These are phyloP conservation scores for Alternaria triticina DNA, from an alignment of 2,329 filamentous ascomycete species.

Conservation along the genomic window DNA sequence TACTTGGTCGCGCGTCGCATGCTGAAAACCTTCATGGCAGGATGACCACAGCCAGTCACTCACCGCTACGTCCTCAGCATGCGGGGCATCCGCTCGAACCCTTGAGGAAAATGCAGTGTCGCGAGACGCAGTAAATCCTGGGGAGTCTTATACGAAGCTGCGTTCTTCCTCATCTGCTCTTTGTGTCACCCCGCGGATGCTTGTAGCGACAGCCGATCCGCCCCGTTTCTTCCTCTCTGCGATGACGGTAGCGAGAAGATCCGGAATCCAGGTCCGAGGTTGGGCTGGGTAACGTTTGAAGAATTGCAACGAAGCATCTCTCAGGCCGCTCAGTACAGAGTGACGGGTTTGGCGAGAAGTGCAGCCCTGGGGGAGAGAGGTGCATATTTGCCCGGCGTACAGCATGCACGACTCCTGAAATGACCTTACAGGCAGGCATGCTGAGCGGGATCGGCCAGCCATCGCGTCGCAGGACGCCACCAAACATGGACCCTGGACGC, in stretches of 20 bases:
- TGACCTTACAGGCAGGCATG: slow-evolving; percentile 19
- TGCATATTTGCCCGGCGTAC: slow-evolving; percentile 28
- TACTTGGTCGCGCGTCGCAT: slow-evolving; percentile 1
- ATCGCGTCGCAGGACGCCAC: slow-evolving; percentile 16
- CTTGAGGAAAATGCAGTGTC: slow-evolving; percentile 1
- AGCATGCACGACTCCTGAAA: slow-evolving; percentile 35
- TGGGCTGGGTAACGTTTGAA: slow-evolving; percentile 36
- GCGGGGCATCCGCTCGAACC: background rate
- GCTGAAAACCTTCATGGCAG: background rate
- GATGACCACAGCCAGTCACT: slow-evolving; percentile 7
- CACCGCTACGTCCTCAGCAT: slow-evolving; percentile 4
- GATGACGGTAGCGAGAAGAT: slow-evolving; percentile 25
- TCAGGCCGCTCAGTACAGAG: slow-evolving; percentile 14
- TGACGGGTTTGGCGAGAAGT: slow-evolving; percentile 12
- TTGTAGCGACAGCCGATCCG: slow-evolving; percentile 6
- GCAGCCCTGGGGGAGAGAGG: slow-evolving; percentile 16
- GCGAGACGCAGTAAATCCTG: slow-evolving; percentile 6
- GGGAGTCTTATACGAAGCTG: slow-evolving; percentile 19
- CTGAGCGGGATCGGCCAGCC: background rate
- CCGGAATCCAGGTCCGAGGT: slow-evolving; percentile 43
- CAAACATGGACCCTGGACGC: slow-evolving; percentile 11
- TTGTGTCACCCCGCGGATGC: slow-evolving; percentile 26
- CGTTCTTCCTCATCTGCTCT: slow-evolving; percentile 5
- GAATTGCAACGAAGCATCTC: slow-evolving; percentile 22
- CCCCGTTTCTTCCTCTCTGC: slow-evolving; percentile 20